phyloP scores from a whole-genome alignment of 208 protist genomes.

The Tritrichomonas musculus region DNA sequence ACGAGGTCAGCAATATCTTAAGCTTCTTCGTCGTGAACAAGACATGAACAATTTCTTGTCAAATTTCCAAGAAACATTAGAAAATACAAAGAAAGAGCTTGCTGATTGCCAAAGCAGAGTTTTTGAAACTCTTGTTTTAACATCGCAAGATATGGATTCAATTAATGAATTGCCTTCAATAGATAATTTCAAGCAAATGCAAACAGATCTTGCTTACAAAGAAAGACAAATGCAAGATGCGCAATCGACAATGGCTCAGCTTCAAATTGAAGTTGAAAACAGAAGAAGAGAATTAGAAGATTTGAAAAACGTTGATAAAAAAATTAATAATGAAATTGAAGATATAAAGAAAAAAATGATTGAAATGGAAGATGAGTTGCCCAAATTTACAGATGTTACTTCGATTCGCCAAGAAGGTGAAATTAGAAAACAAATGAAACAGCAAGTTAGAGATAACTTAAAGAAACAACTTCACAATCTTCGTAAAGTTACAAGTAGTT shows the following conservation, averaged over 20 bases:
- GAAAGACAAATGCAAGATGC: slow-evolving; percentile 3
- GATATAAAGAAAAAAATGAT: neutral
- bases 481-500: neutral
- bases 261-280: neutral
- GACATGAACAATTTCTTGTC: slow-evolving; percentile 22
- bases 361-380: neutral
- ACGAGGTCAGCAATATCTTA: neutral
- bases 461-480: neutral
- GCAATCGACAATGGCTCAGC: neutral
- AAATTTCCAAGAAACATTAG: neutral
- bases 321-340: neutral
- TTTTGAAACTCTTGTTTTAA: neutral
- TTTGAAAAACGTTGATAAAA: neutral
- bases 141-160: neutral
- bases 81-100: neutral
- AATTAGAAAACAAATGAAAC: neutral
- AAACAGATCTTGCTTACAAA: neutral
- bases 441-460: neutral
- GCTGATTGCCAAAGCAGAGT: neutral
- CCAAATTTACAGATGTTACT: neutral
- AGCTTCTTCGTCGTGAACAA: neutral
- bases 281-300: neutral
- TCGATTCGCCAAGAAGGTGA: neutral
- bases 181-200: neutral
- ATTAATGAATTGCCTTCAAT: neutral